Evolutionary conservation across 2,329 filamentous ascomycete genomes (phyloP).

Genomic region (Phialemoniopsis sp.): DNA sequence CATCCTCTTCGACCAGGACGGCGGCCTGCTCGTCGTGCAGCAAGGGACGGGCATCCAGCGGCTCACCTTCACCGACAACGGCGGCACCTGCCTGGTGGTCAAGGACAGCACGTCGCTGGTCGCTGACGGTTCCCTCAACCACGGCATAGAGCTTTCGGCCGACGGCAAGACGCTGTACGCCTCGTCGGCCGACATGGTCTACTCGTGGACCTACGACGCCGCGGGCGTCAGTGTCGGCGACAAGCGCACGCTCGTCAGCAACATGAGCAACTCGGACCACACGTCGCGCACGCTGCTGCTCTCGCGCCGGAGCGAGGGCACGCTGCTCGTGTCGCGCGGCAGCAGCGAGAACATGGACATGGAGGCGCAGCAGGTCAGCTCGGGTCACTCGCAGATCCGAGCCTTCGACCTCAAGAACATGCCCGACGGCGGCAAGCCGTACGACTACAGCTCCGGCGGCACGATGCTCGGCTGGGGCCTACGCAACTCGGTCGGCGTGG

Average conservation of each 20-base stretch:
- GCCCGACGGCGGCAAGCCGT: slow-evolving; percentile 17
- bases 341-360: slow-evolving; percentile 60
- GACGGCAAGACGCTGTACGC: slow-evolving; percentile 52
- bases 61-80: slow-evolving; percentile 33
- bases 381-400: slow-evolving; percentile 65
- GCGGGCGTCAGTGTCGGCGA: slow-evolving; percentile 34
- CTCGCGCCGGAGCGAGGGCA: slow-evolving; percentile 40
- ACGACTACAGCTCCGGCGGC: slow-evolving; percentile 44
- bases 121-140: slow-evolving; percentile 33
- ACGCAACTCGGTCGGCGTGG: slow-evolving; percentile 65
- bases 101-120: slow-evolving; percentile 28
- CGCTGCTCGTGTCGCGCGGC: slow-evolving; percentile 62
- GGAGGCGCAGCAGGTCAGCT: slow-evolving; percentile 41
- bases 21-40: slow-evolving; percentile 41
- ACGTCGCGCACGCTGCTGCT: slow-evolving; percentile 64
- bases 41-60: slow-evolving; percentile 33
- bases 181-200: slow-evolving; percentile 56
- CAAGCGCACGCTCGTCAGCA: slow-evolving; percentile 50
- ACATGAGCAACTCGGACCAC: slow-evolving; percentile 61
- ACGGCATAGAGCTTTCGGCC: slow-evolving; percentile 48
- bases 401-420: slow-evolving; percentile 41
- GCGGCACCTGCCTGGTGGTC: slow-evolving; percentile 34
- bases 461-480: slow-evolving; percentile 58
- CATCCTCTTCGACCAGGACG: slow-evolving; percentile 39
- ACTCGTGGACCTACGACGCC: slow-evolving; percentile 62